Evolutionary conservation across 1,284 basidiomycete genomes (phyloP).

Genomic region (Fistulinella cinereoalba): DNA sequence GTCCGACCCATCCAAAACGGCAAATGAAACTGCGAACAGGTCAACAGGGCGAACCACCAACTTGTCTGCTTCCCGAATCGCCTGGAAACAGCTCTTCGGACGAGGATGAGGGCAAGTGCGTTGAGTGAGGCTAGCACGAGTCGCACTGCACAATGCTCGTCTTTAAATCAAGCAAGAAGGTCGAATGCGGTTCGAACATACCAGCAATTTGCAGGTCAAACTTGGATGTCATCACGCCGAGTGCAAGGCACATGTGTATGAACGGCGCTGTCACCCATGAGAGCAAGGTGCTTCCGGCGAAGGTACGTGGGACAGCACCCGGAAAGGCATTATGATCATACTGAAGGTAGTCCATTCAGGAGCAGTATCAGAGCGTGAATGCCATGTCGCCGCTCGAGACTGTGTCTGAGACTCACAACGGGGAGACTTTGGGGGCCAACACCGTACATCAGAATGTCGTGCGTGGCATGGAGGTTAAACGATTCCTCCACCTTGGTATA

Average conservation of each 20-base stretch:
- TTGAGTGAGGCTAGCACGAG: conserved; percentile 72
- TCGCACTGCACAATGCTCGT: conserved; percentile 51
- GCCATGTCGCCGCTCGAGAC: not conserved
- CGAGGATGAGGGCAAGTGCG: conserved; percentile 58
- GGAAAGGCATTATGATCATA: conserved; percentile 92
- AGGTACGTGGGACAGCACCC: conserved; percentile 87
- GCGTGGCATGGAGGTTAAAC: conserved; percentile 90
- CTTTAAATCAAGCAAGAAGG: no score
- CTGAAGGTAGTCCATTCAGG: conserved; percentile 35
- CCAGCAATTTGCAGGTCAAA: conserved; percentile 61
- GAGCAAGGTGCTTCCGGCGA: conserved; percentile 68
- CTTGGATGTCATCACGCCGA: conserved; percentile 51
- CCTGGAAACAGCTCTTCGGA: conserved; percentile 60
- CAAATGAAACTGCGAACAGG: conserved; percentile 85
- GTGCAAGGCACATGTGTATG: conserved; percentile 39
- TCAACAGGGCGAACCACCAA: conserved; percentile 64
- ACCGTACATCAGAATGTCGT: conserved; percentile 85
- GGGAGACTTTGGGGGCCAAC: conserved; percentile 41
- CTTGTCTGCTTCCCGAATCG: conserved; percentile 63
- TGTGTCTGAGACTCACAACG: conserved; percentile 43
- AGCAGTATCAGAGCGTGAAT: conserved; percentile 9
- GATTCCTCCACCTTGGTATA: conserved; percentile 98
- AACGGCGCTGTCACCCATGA: conserved; percentile 52
- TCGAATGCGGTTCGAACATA: conserved; percentile 34
- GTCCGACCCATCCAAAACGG: conserved; percentile 93